Evolutionary conservation across 2,329 filamentous ascomycete genomes (phyloP).

Genomic region (Arachnomyces sp.): DNA sequence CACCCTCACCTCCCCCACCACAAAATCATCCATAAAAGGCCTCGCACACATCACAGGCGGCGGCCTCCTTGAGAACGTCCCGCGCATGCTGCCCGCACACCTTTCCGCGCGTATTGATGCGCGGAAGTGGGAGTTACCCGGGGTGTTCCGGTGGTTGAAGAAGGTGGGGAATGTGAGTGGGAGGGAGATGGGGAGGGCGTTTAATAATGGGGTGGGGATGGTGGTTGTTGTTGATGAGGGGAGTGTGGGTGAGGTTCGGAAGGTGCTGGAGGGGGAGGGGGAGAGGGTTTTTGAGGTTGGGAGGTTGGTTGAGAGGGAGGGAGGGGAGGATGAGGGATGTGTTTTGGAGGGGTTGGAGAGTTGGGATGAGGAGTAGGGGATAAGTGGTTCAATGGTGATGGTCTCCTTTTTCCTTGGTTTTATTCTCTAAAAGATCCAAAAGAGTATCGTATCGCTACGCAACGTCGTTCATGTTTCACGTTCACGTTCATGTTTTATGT

Average conservation of each 20-base stretch:
- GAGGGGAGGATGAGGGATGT: constrained; percentile 49
- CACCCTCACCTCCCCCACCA: constrained; percentile 38
- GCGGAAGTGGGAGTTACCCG: constrained; percentile 62
- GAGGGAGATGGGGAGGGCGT: constrained; percentile 79
- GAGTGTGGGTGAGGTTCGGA: constrained; percentile 53
- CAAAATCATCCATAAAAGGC: constrained; percentile 59
- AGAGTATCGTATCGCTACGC: too few relatives aligned
- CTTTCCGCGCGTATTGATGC: constrained; percentile 77
- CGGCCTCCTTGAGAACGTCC: constrained; percentile 86
- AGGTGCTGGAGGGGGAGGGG: constrained; percentile 55
- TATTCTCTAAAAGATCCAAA: constrained; percentile 8
- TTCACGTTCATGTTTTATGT: too few relatives aligned
- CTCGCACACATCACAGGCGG: constrained; percentile 96
- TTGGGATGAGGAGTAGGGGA: constrained; percentile 29
- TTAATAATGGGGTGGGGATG: constrained; percentile 95
- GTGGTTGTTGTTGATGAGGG: constrained; percentile 66
- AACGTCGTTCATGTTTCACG: constrained; percentile 8
- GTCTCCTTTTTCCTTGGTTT: constrained; percentile 4
- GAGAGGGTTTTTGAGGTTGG: constrained; percentile 75
- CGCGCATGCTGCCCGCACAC: constrained; percentile 74
- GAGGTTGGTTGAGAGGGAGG: constrained; percentile 52
- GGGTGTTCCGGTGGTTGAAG: constrained; percentile 84
- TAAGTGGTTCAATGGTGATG: neutral
- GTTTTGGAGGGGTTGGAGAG: constrained; percentile 52
- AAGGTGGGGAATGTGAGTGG: constrained; percentile 58